Evolutionary conservation across 1,284 basidiomycete genomes (phyloP).

Genomic region (Malassezia equina): DNA sequence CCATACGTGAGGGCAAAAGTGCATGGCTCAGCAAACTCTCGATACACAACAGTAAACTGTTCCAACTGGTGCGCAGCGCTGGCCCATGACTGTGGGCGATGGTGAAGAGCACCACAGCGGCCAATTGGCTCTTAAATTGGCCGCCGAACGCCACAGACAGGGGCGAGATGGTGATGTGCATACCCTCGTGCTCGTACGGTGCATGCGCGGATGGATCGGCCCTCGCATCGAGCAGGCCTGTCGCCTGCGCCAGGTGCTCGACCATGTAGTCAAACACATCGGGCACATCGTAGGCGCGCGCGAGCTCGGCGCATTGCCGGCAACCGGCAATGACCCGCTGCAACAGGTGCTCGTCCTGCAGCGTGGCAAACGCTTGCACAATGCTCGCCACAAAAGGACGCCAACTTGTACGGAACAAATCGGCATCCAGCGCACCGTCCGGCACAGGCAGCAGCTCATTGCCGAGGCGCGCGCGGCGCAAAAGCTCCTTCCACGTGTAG

Average conservation of each 20-base stretch:
- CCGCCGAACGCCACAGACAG: conserved; percentile 87
- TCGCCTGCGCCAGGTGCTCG: conserved; percentile 57
- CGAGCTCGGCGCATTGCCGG: conserved; percentile 86
- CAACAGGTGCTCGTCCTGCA: conserved; percentile 91
- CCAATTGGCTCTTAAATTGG: conserved; percentile 89
- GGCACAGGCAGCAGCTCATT: conserved; percentile 73
- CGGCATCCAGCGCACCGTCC: conserved; percentile 68
- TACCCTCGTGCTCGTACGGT: conserved; percentile 7
- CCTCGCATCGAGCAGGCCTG: conserved; percentile 30
- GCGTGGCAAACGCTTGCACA: conserved; percentile 66
- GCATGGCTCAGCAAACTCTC: conserved; percentile 90
- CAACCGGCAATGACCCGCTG: conserved; percentile 90
- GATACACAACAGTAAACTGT: conserved; percentile 85
- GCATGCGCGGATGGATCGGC: conserved; percentile 17
- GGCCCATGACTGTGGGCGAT: conserved; percentile 96
- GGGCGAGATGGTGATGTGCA: conserved; percentile 75
- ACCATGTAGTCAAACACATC: conserved; percentile 97
- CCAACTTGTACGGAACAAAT: conserved; percentile 89
- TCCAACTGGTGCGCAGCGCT: conserved; percentile 87
- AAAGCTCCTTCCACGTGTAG: conserved; percentile 94
- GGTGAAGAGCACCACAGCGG: conserved; percentile 92
- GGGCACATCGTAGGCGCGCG: conserved; percentile 73
- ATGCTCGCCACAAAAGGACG: conserved; percentile 67
- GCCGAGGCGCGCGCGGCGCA: conserved; percentile 67
- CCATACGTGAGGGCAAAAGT: conserved; percentile 65